Base-by-base conservation (phyloP, 768 basidiomycete genomes). In the Mycena pura region DNA sequence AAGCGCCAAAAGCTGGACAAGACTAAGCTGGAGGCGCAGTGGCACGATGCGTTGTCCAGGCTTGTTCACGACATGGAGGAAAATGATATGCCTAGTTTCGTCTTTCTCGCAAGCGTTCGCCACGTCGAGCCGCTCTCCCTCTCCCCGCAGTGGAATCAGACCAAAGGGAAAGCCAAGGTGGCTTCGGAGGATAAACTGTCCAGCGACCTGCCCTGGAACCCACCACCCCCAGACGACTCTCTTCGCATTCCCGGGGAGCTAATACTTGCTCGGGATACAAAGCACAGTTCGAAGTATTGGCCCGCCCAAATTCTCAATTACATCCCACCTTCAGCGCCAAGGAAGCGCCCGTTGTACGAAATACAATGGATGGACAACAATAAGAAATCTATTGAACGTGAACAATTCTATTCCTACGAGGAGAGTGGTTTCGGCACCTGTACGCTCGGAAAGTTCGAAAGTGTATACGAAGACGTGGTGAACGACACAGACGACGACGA, bases 211-310 rank as follows among this genome's bases (percentile, higher is more conserved):
- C 53, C 43, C 3, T 81, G 75, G 78, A 74, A 75, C 1, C 79
- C 81, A 10, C 82, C 82, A 5, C 77, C 74, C 15, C 72, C 78
- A 3, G 86, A 90, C 62, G 73, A 74, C 4, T 71, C 76, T 0
- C 76, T 89, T 22, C 72, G 81, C 15, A 84, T 91, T 34, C 90
- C 89, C 3, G 91, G 89, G 3, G 91, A 92, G 70, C 72, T 86
- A 1, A 75, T 92, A 3, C 76, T 92, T 13, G 87, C 87, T 6
- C 70, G 76, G 22, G 82, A 80, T 3, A 73, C 65, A 40, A 73
- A 73, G 53, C 69, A 65, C 21, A 68, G 65, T n/a, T 70, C 70
- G 6, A 63, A 67, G 5, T 88, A 87, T 66, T 93, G 91, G 91
- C 90, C 91, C 3, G 91, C 87, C 1, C 77, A 76, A 68, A 74